A percentile compares a stretch with the other conserved stretches of the same genome.
Conservation (phyloP, 1,139 yeast species). For the Starmera stellimalicola region DNA sequence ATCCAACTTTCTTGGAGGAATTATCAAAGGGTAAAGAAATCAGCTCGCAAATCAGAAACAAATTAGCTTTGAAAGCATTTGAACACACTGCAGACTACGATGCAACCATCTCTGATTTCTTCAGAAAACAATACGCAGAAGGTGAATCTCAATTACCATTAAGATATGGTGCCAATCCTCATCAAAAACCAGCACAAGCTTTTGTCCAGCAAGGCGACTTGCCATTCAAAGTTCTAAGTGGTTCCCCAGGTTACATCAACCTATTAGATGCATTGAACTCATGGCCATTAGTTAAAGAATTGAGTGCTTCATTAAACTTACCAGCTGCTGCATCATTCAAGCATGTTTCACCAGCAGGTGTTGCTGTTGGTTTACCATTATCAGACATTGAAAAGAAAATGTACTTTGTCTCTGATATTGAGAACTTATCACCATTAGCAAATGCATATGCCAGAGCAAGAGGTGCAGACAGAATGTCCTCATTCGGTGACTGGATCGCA, state of each 20-base stretch:
- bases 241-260: constrained; percentile 97
- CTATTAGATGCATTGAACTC: constrained; percentile 93
- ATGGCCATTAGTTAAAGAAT: constrained; percentile 97
- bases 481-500: constrained; percentile 97
- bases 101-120: constrained; percentile 89
- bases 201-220: constrained; percentile 74
- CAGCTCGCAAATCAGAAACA: constrained; percentile 65
- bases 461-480: constrained; percentile 99
- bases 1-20: constrained; percentile 78
- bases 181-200: constrained; percentile 98
- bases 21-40: constrained; percentile 65
- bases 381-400: constrained; percentile 86
- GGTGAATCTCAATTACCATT: constrained; percentile 81
- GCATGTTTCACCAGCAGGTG: constrained; percentile 99
- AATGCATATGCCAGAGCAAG: constrained; percentile 98
- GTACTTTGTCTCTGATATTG: constrained; percentile 90
- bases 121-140: constrained; percentile 95
- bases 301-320: constrained; percentile 83
- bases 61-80: constrained; percentile 88
- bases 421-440: constrained; percentile 91
- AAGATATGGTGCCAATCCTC: constrained; percentile 98
- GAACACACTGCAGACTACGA: constrained; percentile 98
- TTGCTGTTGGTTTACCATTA: constrained; percentile 92
- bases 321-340: constrained; percentile 99
- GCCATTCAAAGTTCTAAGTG: constrained; percentile 88